Conservation (phyloP, 805 yeast species). For the Wickerhamomyces xylosicus region DNA sequence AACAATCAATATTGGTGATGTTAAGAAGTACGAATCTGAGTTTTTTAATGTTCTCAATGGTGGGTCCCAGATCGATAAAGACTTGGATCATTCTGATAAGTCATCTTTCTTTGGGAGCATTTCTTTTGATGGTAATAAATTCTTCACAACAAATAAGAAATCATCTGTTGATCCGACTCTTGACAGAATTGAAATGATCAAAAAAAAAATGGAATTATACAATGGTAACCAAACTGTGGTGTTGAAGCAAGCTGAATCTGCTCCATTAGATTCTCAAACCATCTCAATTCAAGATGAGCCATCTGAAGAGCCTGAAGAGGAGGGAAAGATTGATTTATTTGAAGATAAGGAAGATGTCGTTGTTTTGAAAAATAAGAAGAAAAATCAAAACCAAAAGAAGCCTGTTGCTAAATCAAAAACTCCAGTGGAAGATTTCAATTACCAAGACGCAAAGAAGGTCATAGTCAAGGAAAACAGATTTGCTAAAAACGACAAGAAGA, state of each 20-base stretch:
- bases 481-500: conserved; percentile 22
- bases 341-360: conserved; percentile 14
- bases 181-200: neutral
- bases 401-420: conserved; percentile 2
- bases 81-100: neutral
- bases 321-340: conserved; percentile 6
- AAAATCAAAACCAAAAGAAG: conserved; percentile 1
- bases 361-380: conserved; percentile 11
- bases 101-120: neutral
- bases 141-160: neutral
- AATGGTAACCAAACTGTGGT: neutral
- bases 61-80: conserved; percentile 1
- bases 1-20: conserved; percentile 6
- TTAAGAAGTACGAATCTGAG: conserved; percentile 5
- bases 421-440: conserved; percentile 29
- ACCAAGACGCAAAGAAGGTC: conserved; percentile 31
- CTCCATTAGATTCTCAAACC: conserved; percentile 1
- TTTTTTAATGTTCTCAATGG: conserved; percentile 2
- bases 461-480: conserved; percentile 16
- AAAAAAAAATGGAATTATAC: neutral
- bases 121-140: neutral
- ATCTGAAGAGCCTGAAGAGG: conserved; percentile 1
- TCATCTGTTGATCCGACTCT: neutral
- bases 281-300: neutral
- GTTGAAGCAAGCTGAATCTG: neutral